Evolutionary conservation across 306 rosid species (phyloP).

Genomic region (Malus asiatica): DNA sequence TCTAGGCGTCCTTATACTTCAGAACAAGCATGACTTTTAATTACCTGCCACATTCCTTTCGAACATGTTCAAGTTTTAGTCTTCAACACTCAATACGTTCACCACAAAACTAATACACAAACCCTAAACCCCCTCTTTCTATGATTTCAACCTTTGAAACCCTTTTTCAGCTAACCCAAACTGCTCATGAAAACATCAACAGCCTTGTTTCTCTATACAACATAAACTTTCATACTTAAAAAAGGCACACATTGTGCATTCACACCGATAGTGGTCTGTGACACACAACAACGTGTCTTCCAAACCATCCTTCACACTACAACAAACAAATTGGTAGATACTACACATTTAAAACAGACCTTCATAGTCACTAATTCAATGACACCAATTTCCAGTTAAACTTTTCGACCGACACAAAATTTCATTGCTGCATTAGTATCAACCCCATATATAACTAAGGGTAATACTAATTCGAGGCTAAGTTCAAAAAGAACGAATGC

Average conservation of each 20-base stretch:
- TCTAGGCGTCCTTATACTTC: background rate
- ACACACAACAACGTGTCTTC: background rate
- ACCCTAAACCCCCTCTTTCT: background rate
- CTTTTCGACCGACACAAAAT: background rate
- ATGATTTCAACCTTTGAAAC: background rate
- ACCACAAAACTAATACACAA: background rate
- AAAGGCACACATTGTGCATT: background rate
- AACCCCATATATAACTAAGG: background rate
- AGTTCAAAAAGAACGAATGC: too few relatives aligned
- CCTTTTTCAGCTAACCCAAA: background rate
- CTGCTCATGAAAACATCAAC: background rate
- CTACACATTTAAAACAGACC: too few relatives aligned
- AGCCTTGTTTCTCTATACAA: background rate
- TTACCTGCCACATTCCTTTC: background rate
- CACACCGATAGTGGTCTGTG: background rate
- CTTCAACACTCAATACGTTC: background rate
- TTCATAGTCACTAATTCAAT: too few relatives aligned
- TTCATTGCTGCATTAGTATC: background rate
- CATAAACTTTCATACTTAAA: background rate
- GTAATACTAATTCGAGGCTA: background rate
- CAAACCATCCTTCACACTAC: background rate
- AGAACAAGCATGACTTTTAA: background rate
- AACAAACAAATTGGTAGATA: background rate
- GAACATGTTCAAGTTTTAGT: background rate
- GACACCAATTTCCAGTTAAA: background rate